Percentiles rank a stretch among this genome's conserved stretches.
Evolutionary conservation across 1,139 yeast genomes (phyloP).

Genomic region (Candida anutae): DNA sequence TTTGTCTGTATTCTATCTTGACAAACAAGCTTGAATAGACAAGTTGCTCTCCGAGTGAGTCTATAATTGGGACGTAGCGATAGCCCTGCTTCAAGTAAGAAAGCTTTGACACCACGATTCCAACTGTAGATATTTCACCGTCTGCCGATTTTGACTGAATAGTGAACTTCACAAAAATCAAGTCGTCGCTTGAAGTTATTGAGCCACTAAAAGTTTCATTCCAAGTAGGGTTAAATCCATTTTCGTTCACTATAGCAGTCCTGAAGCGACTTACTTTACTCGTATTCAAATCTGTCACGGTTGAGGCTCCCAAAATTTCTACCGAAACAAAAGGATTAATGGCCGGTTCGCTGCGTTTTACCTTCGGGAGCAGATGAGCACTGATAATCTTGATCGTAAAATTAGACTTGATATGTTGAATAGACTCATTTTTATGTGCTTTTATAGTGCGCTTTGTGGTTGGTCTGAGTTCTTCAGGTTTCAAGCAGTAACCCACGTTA

Average conservation of each 20-base stretch:
- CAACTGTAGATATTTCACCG: constrained; percentile 35
- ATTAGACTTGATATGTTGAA: constrained; percentile 2
- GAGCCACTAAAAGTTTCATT: constrained; percentile 43
- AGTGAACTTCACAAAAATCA: constrained; percentile 28
- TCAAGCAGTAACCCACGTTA: constrained; percentile 67
- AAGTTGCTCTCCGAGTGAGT: constrained; percentile 71
- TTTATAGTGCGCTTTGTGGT: constrained; percentile 24
- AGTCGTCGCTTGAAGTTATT: constrained; percentile 37
- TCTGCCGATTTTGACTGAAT: constrained; percentile 15
- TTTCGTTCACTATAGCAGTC: constrained; percentile 39
- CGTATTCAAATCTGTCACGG: constrained; percentile 15
- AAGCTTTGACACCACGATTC: constrained; percentile 49
- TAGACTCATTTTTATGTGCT: constrained; percentile 3
- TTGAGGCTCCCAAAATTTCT: constrained; percentile 43
- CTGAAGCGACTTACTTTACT: constrained; percentile 8
- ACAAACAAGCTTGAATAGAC: constrained; percentile 74
- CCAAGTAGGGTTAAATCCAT: constrained; percentile 90
- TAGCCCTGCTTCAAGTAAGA: constrained; percentile 63
- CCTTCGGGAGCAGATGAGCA: constrained; percentile 78
- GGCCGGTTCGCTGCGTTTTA: constrained; percentile 32
- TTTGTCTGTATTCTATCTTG: constrained; percentile 18
- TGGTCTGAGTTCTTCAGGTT: constrained; percentile 46
- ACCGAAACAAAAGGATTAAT: constrained; percentile 54
- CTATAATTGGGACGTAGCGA: constrained; percentile 71
- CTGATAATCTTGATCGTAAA: constrained; percentile 53